Evolutionary conservation across 2,329 filamentous ascomycete genomes (phyloP).

Genomic region (Blumeria graminis): DNA sequence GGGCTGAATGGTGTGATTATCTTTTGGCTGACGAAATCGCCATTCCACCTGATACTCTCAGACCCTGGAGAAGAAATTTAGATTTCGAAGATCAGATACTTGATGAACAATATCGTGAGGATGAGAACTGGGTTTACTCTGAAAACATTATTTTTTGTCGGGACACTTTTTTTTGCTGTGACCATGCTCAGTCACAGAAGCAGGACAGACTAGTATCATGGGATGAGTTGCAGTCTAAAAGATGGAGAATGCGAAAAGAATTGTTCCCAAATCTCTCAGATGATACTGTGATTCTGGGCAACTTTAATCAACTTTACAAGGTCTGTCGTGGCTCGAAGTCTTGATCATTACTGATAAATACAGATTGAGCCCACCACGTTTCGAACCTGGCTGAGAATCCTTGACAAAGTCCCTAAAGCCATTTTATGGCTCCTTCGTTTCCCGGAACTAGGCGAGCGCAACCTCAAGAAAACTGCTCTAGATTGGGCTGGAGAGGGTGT

Average conservation of each 20-base stretch:
- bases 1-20: constrained; percentile 97
- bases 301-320: constrained; percentile 98
- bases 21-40: constrained; percentile 75
- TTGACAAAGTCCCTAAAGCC: constrained; percentile 63
- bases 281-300: constrained; percentile 74
- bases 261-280: constrained; percentile 66
- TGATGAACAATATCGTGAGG: constrained; percentile 34
- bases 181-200: constrained; percentile 75
- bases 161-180: constrained; percentile 95
- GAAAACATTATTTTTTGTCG: constrained; percentile 91
- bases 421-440: constrained; percentile 93
- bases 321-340: constrained; percentile 21
- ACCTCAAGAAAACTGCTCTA: constrained; percentile 56
- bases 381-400: constrained; percentile 80
- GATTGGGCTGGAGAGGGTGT: constrained; percentile 71
- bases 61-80: constrained; percentile 54
- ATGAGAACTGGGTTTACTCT: constrained; percentile 75
- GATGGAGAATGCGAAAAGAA: constrained; percentile 85
- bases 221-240: constrained; percentile 56
- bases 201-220: constrained; percentile 45
- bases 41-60: constrained; percentile 57
- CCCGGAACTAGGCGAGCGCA: constrained; percentile 72
- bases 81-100: constrained; percentile 44
- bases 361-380: constrained; percentile 96
- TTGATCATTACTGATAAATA: neutral